Conservation (phyloP, 2,329 filamentous ascomycete genomes). For the Fusarium sp. region DNA sequence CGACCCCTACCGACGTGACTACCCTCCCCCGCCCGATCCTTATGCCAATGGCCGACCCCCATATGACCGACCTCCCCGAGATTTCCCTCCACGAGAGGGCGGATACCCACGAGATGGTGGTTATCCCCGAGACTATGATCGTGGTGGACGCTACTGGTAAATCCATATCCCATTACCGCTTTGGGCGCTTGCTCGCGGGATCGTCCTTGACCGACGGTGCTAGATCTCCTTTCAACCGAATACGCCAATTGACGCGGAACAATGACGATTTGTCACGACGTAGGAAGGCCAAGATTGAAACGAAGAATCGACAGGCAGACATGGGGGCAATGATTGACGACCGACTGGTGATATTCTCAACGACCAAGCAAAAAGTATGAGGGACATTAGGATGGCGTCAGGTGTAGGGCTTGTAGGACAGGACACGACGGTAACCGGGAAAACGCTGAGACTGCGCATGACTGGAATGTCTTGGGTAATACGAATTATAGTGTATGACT, state of each 20-base stretch:
- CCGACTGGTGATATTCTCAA: constrained; percentile 37
- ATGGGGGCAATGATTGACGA: constrained; percentile 37
- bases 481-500: constrained; percentile 46
- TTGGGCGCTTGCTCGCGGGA: constrained; percentile 44
- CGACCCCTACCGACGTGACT: constrained; percentile 79
- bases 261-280: constrained; percentile 22
- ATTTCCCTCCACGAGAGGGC: constrained; percentile 59
- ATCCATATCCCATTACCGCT: constrained; percentile 44
- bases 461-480: constrained; percentile 39
- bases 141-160: constrained; percentile 64
- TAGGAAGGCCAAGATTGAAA: constrained; percentile 33
- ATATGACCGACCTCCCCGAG: constrained; percentile 67
- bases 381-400: constrained; percentile 34
- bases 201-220: constrained; percentile 50
- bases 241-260: constrained; percentile 29
- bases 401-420: constrained; percentile 34
- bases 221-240: constrained; percentile 47
- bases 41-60: constrained; percentile 67
- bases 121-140: constrained; percentile 62
- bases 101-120: constrained; percentile 55
- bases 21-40: constrained; percentile 72
- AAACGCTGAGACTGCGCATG: constrained; percentile 30
- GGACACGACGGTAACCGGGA: constrained; percentile 21
- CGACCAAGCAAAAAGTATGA: constrained; percentile 28
- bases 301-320: constrained; percentile 16